Evolutionary conservation across 108 stramenopile species (phyloP).

Genomic region (Fragilaria crotonensis): DNA sequence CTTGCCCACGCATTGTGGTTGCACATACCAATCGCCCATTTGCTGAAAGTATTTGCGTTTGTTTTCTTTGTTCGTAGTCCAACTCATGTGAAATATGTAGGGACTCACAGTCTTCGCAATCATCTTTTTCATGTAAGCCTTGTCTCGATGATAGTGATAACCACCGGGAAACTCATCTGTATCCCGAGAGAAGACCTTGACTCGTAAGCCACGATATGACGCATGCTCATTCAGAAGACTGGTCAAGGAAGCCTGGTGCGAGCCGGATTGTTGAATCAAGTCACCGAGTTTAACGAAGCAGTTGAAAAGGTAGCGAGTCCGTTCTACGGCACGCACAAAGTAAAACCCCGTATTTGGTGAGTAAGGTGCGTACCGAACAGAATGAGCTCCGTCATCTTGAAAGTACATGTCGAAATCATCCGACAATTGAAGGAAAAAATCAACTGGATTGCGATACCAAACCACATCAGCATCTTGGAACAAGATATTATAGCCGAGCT

Average conservation of each 20-base stretch:
- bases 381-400: conserved; percentile 76
- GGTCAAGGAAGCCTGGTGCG: conserved; percentile 66
- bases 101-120: conserved; percentile 13
- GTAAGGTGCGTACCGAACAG: conserved; percentile 54
- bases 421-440: not conserved
- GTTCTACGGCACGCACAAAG: conserved; percentile 53
- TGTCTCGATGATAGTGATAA: conserved; percentile 33
- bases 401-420: conserved; percentile 60
- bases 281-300: conserved; percentile 47
- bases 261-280: conserved; percentile 37
- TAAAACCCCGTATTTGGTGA: conserved; percentile 60
- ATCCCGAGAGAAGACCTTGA: conserved; percentile 55
- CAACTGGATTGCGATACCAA: conserved; percentile 2
- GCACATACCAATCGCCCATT: conserved; percentile 69
- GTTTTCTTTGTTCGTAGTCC: conserved; percentile 62
- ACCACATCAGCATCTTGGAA: conserved; percentile 61
- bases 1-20: conserved; percentile 39
- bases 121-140: conserved; percentile 33
- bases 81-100: conserved; percentile 62
- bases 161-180: conserved; percentile 47
- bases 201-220: conserved; percentile 44
- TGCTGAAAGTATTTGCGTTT: conserved; percentile 65
- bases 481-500: conserved; percentile 51
- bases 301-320: conserved; percentile 49
- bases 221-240: conserved; percentile 50